Base-by-base conservation (phyloP, 2,329 filamentous ascomycete species). In the Lachnellula suecica region DNA sequence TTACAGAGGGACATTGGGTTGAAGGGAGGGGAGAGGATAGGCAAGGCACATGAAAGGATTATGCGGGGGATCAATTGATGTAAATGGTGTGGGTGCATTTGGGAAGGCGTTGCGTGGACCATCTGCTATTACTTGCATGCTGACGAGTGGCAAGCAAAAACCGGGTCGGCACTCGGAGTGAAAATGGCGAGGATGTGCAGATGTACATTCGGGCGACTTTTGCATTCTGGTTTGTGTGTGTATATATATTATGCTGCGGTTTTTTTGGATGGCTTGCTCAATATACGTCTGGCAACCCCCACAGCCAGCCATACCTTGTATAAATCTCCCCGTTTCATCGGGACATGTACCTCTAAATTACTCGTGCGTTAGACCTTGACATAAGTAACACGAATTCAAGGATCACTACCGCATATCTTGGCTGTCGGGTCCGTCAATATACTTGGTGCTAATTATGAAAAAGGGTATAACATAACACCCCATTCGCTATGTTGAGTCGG, bases 1-100 rank as follows among this genome's bases (percentile, higher is more conserved):
- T 22, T 29, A 13, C 43, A 46, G 23, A 41, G 35, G 24, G 8
- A 11, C 15, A 42, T 45, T 27, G 38, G 31, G 34, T 40, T 31
- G 17, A 35, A 29, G 31, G 44, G 19, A 23, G 7, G 27, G 43
- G 42, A 31, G 24, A 20, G 15, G 20, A 25, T 41, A 34, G 38
- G 15, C 10, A 27, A 35, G 49, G 37, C 41, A 50, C 47, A 47
- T 43, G 49, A 20, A 47, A 11, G 34, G 29, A 43, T 47, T 11
- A n/a, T n/a, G n/a, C n/a, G 15, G 44, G 19, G 31, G 49, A 24
- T 20, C 25, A 17, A 11, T 35, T 41, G 29, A 43, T 17, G 22
- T 50, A 38, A 27, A 40, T n/a, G 20, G 8, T 15, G 40, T 29
- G 24, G 20, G 8, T 15, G 40, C 40, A 50, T 44, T n/a, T 44